A percentile compares a stretch with the other conserved stretches of the same genome.
Conservation (phyloP, 1,284 basidiomycete genomes). For the Dichomitus squalens region DNA sequence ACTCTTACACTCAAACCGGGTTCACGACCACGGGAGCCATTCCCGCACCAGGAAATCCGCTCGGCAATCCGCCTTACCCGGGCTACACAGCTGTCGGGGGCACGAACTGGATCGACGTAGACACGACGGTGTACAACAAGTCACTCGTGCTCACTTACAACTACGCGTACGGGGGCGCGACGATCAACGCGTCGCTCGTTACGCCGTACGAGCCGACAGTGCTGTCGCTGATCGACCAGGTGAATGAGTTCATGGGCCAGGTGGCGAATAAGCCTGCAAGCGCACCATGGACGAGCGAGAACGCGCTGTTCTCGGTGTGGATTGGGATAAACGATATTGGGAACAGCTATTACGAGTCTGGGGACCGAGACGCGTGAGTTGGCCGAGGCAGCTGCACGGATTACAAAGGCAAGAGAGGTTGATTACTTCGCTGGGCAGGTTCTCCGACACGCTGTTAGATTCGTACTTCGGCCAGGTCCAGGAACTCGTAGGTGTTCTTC, state of each 20-base stretch:
- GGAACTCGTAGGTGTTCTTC: conserved; percentile 48
- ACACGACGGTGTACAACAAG: conserved; percentile 52
- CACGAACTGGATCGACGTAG: conserved; percentile 59
- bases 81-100: conserved; percentile 55
- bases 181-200: conserved; percentile 55
- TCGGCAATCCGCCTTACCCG: conserved; percentile 62
- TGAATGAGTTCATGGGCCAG: conserved; percentile 50
- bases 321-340: conserved; percentile 68
- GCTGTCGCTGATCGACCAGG: conserved; percentile 55
- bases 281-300: conserved; percentile 53
- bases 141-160: conserved; percentile 59
- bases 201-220: conserved; percentile 51
- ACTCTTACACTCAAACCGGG: conserved; percentile 60
- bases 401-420: not conserved
- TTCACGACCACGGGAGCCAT: conserved; percentile 45
- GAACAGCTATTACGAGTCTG: conserved; percentile 48
- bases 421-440: conserved; percentile 34
- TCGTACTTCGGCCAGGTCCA: conserved; percentile 57
- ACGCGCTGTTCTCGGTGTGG: conserved; percentile 59
- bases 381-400: not conserved
- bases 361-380: conserved; percentile 51
- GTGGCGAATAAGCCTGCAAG: conserved; percentile 46
- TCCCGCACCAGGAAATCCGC: conserved; percentile 49
- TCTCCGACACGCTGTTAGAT: conserved; percentile 50
- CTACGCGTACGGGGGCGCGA: conserved; percentile 63